phyloP scores from a whole-genome alignment of 2,329 filamentous ascomycete species.

The Aspergillus fumigatiaffinis region DNA sequence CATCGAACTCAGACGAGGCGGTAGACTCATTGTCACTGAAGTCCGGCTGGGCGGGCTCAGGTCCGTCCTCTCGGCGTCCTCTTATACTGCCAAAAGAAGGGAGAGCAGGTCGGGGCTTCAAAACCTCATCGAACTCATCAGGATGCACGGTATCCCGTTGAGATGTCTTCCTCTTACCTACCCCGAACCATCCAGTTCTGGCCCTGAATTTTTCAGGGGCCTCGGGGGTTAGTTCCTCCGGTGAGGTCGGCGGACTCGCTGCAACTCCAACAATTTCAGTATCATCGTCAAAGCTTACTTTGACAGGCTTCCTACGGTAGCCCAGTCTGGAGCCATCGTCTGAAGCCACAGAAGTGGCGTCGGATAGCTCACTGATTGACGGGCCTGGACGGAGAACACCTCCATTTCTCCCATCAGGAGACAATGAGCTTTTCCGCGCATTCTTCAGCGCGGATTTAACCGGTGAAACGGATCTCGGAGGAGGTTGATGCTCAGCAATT shows the following conservation, averaged over 20 bases:
- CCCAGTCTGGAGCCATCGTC: conserved; percentile 39
- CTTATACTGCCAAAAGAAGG: conserved; percentile 63
- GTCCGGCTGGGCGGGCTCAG: conserved; percentile 15
- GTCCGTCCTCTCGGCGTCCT: conserved; percentile 35
- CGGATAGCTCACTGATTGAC: conserved; percentile 53
- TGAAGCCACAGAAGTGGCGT: conserved; percentile 49
- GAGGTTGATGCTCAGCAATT: conserved; percentile 51
- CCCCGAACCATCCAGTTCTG: conserved; percentile 35
- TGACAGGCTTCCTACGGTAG: conserved; percentile 51
- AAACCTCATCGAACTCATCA: conserved; percentile 53
- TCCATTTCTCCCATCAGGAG: conserved; percentile 29
- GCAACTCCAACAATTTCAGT: conserved; percentile 47
- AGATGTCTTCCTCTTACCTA: conserved; percentile 30
- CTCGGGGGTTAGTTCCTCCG: conserved; percentile 36
- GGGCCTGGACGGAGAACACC: conserved; percentile 22
- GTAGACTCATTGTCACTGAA: conserved; percentile 31
- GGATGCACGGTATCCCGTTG: conserved; percentile 29
- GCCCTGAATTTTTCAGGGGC: conserved; percentile 30
- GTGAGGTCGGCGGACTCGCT: conserved; percentile 39
- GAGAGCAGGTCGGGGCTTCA: conserved; percentile 56
- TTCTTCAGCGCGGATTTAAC: conserved; percentile 61
- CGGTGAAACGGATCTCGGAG: conserved; percentile 57
- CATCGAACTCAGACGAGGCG: conserved; percentile 45
- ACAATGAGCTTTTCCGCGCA: conserved; percentile 43
- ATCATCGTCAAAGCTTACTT: conserved; percentile 67